phyloP scores from a whole-genome alignment of 179 eudicot genomes.

The Silene noctiflora region DNA sequence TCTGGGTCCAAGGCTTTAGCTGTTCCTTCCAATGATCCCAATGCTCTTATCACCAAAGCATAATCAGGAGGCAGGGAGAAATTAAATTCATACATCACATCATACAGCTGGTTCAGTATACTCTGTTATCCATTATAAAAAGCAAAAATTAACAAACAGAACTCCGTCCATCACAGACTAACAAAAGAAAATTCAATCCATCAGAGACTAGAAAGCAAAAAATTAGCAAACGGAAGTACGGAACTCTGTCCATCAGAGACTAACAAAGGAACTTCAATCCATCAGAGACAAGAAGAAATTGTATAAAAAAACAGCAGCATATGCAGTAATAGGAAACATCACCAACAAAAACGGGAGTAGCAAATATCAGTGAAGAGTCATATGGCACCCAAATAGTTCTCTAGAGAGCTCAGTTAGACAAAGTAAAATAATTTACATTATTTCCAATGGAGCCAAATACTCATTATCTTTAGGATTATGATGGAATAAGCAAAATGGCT shows the following conservation, averaged over 20 bases:
- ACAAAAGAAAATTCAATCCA: neutral
- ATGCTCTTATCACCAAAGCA: slow-evolving; percentile 94
- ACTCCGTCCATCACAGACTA: neutral
- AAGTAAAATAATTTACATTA: neutral
- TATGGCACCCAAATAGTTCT: neutral
- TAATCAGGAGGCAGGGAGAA: slow-evolving; percentile 96
- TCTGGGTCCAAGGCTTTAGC: slow-evolving; percentile 94
- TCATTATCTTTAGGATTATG: too few species aligned
- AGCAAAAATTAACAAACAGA: slow-evolving; percentile 4
- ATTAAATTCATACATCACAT: slow-evolving; percentile 92
- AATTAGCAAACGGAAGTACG: slow-evolving; percentile 1
- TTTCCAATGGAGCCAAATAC: too few species aligned
- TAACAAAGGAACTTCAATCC: neutral
- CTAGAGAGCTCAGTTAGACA: neutral
- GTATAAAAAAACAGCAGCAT: too few species aligned
- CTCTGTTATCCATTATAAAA: slow-evolving; percentile 49
- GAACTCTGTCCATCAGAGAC: neutral
- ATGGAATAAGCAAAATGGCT: too few species aligned
- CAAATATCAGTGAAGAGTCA: neutral
- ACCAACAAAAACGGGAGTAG: neutral
- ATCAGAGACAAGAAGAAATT: neutral
- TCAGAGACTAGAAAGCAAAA: neutral
- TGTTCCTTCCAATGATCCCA: slow-evolving; percentile 97
- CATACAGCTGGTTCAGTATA: slow-evolving; percentile 87
- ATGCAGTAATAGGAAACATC: too few species aligned